phyloP scores from a whole-genome alignment of 768 basidiomycete genomes.

The Podaxis mareebaensis region DNA sequence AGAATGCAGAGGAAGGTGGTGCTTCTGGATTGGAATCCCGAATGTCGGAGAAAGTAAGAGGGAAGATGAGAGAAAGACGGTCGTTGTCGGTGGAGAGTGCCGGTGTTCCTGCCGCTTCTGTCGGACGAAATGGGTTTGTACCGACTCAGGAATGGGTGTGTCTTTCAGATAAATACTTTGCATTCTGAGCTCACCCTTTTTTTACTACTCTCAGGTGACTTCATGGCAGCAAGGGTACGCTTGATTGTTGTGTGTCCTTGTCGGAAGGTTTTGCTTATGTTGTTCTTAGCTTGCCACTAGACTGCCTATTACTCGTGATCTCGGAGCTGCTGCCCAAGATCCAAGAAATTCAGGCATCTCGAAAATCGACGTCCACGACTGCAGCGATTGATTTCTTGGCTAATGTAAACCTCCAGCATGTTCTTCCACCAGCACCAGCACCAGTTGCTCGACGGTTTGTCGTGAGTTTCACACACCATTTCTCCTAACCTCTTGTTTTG shows the following conservation, averaged over 20 bases:
- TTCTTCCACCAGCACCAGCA: slow-evolving; percentile 71
- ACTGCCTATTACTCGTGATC: slow-evolving; percentile 83
- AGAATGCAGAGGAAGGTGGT: slow-evolving; percentile 10
- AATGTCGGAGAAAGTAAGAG: slow-evolving; percentile 85
- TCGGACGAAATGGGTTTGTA: slow-evolving; percentile 90
- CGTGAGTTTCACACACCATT: slow-evolving; percentile 41
- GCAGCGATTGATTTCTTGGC: slow-evolving; percentile 77
- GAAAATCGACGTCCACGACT: slow-evolving; percentile 60
- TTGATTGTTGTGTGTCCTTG: slow-evolving; percentile 6
- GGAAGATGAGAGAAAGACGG: slow-evolving; percentile 83
- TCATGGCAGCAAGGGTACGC: slow-evolving; percentile 95
- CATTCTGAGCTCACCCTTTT: neutral
- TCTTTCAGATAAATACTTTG: slow-evolving; percentile 12
- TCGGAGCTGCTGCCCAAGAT: slow-evolving; percentile 87
- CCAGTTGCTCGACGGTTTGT: slow-evolving; percentile 73
- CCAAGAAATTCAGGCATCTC: slow-evolving; percentile 75
- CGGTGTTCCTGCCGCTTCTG: slow-evolving; percentile 49
- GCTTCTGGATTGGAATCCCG: slow-evolving; percentile 2
- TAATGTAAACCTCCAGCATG: slow-evolving; percentile 63
- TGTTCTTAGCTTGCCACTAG: slow-evolving; percentile 73
- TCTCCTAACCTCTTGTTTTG: slow-evolving; percentile 11
- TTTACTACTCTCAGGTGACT: slow-evolving; percentile 54
- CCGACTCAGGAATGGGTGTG: slow-evolving; percentile 97
- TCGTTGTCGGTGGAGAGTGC: slow-evolving; percentile 42
- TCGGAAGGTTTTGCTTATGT: slow-evolving; percentile 15